Evolutionary conservation across 2,329 filamentous ascomycete genomes (phyloP).

Genomic region (Paraphoma sp.): DNA sequence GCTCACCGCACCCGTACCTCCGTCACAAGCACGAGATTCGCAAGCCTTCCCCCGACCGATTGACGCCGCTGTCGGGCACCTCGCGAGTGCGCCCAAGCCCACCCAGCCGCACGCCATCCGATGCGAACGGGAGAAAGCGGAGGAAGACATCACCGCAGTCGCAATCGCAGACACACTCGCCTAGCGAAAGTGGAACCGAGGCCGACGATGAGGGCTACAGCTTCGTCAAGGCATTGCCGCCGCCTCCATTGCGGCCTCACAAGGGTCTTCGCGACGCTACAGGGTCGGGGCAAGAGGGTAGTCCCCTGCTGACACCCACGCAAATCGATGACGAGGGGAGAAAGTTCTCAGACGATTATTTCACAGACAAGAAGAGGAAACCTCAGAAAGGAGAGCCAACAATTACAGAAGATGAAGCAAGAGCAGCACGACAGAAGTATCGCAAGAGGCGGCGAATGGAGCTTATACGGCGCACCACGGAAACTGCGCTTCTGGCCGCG

Average conservation of each 20-base stretch:
- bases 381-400: constrained; percentile 20
- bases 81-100: constrained; percentile 18
- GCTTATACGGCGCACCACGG: constrained; percentile 71
- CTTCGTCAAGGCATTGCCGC: constrained; percentile 82
- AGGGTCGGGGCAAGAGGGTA: constrained; percentile 46
- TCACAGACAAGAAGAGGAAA: constrained; percentile 32
- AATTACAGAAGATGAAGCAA: constrained; percentile 44
- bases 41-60: constrained; percentile 18
- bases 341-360: constrained; percentile 46
- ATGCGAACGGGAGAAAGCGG: constrained; percentile 33
- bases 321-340: constrained; percentile 56
- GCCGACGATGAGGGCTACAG: constrained; percentile 85
- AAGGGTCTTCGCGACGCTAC: constrained; percentile 74
- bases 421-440: constrained; percentile 67
- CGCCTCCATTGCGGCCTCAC: constrained; percentile 73
- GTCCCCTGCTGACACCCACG: constrained; percentile 55
- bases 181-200: constrained; percentile 91
- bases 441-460: constrained; percentile 89
- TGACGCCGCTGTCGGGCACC: constrained; percentile 3
- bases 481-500: constrained; percentile 61
- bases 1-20: constrained; percentile 48
- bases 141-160: constrained; percentile 38
- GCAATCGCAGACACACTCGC: constrained; percentile 47
- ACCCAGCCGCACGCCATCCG: constrained; percentile 28
- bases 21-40: constrained; percentile 38